Evolutionary conservation across 345 rosid species (phyloP).

Genomic region (Hevea brasiliensis): DNA sequence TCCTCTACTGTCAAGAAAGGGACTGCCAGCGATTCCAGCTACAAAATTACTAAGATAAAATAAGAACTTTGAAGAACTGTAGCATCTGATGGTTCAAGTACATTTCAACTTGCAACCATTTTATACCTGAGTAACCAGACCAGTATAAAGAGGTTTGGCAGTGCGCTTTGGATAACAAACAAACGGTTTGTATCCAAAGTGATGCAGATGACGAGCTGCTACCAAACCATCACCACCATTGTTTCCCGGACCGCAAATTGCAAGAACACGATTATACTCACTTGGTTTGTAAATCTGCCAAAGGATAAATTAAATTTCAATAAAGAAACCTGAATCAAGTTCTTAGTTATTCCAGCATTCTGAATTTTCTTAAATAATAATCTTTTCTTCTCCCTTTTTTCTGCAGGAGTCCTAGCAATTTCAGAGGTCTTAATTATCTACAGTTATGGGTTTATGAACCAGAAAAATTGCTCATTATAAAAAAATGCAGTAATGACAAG

Average conservation of each 20-base stretch:
- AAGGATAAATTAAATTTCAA: constrained; percentile 4
- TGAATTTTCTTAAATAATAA: not conserved
- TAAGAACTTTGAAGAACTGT: constrained; percentile 10
- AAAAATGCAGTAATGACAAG: not conserved
- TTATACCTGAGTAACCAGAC: constrained; percentile 81
- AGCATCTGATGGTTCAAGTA: not conserved
- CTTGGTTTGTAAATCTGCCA: constrained; percentile 64
- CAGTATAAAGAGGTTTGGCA: constrained; percentile 66
- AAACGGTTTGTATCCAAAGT: constrained; percentile 77
- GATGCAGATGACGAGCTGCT: constrained; percentile 82
- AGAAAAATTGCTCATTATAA: not conserved
- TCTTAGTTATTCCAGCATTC: not conserved
- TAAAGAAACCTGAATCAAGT: not conserved
- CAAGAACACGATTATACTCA: constrained; percentile 65
- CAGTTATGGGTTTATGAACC: too few species aligned
- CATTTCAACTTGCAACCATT: not conserved
- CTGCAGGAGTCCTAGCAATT: not conserved
- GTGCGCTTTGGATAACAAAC: constrained; percentile 87
- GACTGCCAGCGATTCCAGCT: constrained; percentile 79
- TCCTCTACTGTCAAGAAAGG: constrained; percentile 75
- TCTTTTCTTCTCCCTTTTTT: not conserved
- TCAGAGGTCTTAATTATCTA: not conserved
- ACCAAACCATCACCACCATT: constrained; percentile 98
- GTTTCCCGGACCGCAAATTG: constrained; percentile 91
- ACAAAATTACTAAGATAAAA: constrained; percentile 23